Evolutionary conservation across 495 filamentous ascomycete genomes (phyloP).

Genomic region (Acidomyces sp.): DNA sequence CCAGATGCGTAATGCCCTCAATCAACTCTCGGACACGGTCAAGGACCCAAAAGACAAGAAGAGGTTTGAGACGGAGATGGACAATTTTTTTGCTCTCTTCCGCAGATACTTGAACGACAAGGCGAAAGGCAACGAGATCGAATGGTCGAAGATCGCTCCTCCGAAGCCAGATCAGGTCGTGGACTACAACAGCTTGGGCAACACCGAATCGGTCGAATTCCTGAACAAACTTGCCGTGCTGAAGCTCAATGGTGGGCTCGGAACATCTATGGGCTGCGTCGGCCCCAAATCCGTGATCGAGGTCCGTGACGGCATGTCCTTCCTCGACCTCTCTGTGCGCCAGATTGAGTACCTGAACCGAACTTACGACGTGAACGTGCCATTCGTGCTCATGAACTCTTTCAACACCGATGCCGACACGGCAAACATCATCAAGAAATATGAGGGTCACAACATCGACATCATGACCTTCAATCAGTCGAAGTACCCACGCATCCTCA

Average conservation of each 20-base stretch:
- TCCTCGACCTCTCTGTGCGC: constrained; percentile 95
- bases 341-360: constrained; percentile 99
- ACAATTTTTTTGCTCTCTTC: constrained; percentile 99
- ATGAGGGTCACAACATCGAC: constrained; percentile 98
- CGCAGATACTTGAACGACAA: constrained; percentile 96
- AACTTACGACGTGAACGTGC: constrained; percentile 92
- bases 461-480: constrained; percentile 99
- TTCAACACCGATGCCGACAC: constrained; percentile 99
- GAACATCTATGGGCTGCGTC: constrained; percentile 99
- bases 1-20: constrained; percentile 97
- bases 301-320: constrained; percentile 99
- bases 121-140: constrained; percentile 84
- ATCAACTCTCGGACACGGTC: constrained; percentile 80
- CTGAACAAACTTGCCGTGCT: constrained; percentile 95
- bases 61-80: constrained; percentile 97
- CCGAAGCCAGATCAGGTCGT: constrained; percentile 85
- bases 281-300: constrained; percentile 99
- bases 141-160: constrained; percentile 92
- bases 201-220: constrained; percentile 78
- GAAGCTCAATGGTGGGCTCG: constrained; percentile 98
- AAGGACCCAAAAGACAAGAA: constrained; percentile 72
- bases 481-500: constrained; percentile 88
- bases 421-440: constrained; percentile 99
- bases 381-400: constrained; percentile 99
- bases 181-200: constrained; percentile 75